Base-by-base conservation (phyloP, 805 yeast species). In the Hanseniaspora thailandica region DNA sequence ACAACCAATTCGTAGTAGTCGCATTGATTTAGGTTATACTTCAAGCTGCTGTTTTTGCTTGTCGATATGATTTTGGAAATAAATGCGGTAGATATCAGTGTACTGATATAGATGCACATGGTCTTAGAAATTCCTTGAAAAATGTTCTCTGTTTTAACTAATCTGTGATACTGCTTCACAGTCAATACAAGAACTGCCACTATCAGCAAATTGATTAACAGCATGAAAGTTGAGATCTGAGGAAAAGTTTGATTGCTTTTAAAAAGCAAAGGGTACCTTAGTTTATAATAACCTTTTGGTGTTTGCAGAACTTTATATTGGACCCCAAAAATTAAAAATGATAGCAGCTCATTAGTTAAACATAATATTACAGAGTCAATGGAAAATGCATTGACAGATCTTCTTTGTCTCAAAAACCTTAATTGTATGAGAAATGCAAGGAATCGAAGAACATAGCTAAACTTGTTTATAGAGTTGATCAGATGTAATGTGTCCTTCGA, bases 1-100 rank as follows among this genome's bases (percentile, higher is more conserved):
- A 77, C 74, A 3, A 72, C 10, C 43, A 57, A 67, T 51, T 74
- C 75, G 4, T 72, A 56, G 31, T 70, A 62, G 56, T 77, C 81
- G 20, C 76, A 56, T 26, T 61, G 58, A 48, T 63, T 66, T 1
- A 73, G 45, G 0, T 71, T 71, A 54, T 61, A 59, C 30, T 49
- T 57, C 1, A 71, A 71, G 25, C 63, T 60, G 25, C 63, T 60
- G 23, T 57, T 35, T 7, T n/a, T n/a, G 15, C 22, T 36, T 8
- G 33, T 22, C 13, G 36, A 26, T 20, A 53, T 22, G n/a, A 25
- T 28, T 23, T 45, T 45, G 20, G 25, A 30, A 19, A 30, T 13
- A 38, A 36, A 35, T 8, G 13, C 31, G 5, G 35, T n/a, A 17
- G 25, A 23, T 7, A 46, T 13, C 7, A 41, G 41, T 12, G n/a